Evolutionary conservation across 768 basidiomycete species (phyloP), one percentile per base, ranked within the genome.

Genomic region (Brasilioporus rufonigricans): DNA sequence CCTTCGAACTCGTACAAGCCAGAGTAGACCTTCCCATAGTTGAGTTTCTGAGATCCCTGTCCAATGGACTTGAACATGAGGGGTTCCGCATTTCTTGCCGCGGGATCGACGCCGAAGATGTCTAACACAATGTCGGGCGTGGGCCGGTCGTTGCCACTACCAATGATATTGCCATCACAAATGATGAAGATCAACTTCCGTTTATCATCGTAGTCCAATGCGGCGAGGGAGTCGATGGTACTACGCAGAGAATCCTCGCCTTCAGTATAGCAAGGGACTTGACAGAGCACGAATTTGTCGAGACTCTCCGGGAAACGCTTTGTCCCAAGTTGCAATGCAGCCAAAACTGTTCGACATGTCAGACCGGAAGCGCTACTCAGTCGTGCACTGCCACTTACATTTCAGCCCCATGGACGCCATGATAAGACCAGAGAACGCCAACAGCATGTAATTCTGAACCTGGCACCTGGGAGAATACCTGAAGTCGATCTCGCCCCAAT

Each of bases 91-190:
- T 85, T 83, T 38, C 80, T 74, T 58, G 80, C 79, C 60, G 80
- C 75, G 39, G 82, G 82, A 62, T 87, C 86, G 23, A 86, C 81
- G 33, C 85, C 86, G 4, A 87, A 75, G 48, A 87, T 80, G 55
- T 87, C 85, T 35, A 87, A 72, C 21, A 85, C 85, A 44, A 87
- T 84, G 24, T 81, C 77, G 16, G 85, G 85, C 10, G 86, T 87
- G 1, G 85, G 73, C 44, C 81, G 74, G 51, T 87, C 85, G 62
- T 87, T 87, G 18, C 85, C 86, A 57, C 78, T 80, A 44, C 85
- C 85, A 47, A 85, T 84, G 69, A 87, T 86, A 61, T 87, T 86
- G 3, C 85, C 85, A 62, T 87, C 85, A 60, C 85, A 87, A 48
- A 87, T 81, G 57, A 87, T 61, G 66, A 86, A 79, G 51, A 87